Evolutionary conservation across 495 filamentous ascomycete genomes (phyloP).

Genomic region (Extremus antarcticus): DNA sequence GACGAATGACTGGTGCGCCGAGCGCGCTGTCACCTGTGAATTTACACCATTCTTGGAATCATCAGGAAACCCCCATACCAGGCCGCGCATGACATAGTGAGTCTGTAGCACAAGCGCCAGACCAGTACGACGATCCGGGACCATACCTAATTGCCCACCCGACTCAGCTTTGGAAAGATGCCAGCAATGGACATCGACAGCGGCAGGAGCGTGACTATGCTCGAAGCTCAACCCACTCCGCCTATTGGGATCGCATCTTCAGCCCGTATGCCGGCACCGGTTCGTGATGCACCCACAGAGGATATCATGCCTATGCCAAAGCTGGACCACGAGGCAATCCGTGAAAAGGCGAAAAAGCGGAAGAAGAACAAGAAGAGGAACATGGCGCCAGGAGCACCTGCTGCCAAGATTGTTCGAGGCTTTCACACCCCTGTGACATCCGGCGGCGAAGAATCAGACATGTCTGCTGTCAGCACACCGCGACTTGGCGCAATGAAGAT

Average conservation of each 20-base stretch:
- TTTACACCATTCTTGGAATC: too few relatives aligned
- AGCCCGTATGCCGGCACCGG: slow-evolving; percentile 7
- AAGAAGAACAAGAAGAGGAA: slow-evolving; percentile 43
- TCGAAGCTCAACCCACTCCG: slow-evolving; percentile 15
- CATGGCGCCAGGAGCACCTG: slow-evolving; percentile 42
- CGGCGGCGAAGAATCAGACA: slow-evolving; percentile 76
- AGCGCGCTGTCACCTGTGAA: background rate
- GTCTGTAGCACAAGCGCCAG: too few relatives aligned
- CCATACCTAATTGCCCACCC: too few relatives aligned
- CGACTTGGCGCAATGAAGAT: slow-evolving; percentile 24
- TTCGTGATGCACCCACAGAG: slow-evolving; percentile 3
- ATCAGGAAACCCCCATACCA: too few relatives aligned
- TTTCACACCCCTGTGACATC: slow-evolving; percentile 77
- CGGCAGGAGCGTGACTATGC: background rate
- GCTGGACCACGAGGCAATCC: slow-evolving; percentile 28
- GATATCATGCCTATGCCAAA: slow-evolving; percentile 14
- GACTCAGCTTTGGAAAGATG: too few relatives aligned
- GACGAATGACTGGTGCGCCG: background rate
- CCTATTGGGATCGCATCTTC: slow-evolving; percentile 21
- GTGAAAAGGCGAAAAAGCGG: slow-evolving; percentile 27
- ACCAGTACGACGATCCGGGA: too few relatives aligned
- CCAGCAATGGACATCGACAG: slow-evolving; percentile 13
- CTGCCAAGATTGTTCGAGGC: slow-evolving; percentile 63
- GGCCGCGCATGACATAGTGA: too few relatives aligned
- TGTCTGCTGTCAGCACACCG: slow-evolving; percentile 43